These are phyloP conservation scores for Fusarium hostae DNA, from an alignment of 2,329 filamentous ascomycete species.

Conservation along the genomic window DNA sequence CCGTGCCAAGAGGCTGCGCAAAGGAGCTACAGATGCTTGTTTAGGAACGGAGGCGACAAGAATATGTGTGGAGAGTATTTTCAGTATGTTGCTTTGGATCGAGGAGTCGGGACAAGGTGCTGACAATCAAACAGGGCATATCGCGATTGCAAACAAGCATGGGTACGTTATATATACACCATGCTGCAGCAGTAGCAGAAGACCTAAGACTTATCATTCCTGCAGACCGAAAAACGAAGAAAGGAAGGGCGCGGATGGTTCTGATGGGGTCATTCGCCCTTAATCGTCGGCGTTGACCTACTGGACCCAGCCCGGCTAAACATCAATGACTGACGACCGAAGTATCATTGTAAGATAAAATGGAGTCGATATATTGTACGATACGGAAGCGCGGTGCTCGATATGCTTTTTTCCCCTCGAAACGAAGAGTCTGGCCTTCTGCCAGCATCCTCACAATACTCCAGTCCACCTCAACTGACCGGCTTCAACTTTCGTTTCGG, in stretches of 20 bases:
- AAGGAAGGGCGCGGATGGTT: conserved; percentile 47
- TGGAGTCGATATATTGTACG: conserved; percentile 14
- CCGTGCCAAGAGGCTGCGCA: conserved; percentile 94
- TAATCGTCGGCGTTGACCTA: neutral
- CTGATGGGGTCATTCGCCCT: conserved; percentile 1
- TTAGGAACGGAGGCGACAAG: conserved; percentile 86
- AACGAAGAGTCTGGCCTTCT: neutral
- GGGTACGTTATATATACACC: conserved; percentile 66
- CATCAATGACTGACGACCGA: neutral
- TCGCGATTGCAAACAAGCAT: conserved; percentile 92
- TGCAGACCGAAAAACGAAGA: conserved; percentile 49
- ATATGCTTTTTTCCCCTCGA: neutral
- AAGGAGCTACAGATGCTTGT: conserved; percentile 86
- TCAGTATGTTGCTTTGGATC: conserved; percentile 69
- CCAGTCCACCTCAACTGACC: neutral
- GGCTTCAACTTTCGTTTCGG: neutral
- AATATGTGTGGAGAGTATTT: conserved; percentile 96
- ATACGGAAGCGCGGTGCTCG: conserved; percentile 4
- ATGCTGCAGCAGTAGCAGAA: neutral
- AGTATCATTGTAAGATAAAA: conserved; percentile 22
- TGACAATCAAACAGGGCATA: conserved; percentile 74
- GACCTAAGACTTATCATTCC: neutral
- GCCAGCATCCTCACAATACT: conserved; percentile 1
- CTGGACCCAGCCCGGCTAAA: neutral
- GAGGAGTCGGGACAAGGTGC: neutral